Evolutionary conservation across 1,139 yeast genomes (phyloP), one percentile per base, ranked within the genome.

Genomic region (Maudiozyma humilis): DNA sequence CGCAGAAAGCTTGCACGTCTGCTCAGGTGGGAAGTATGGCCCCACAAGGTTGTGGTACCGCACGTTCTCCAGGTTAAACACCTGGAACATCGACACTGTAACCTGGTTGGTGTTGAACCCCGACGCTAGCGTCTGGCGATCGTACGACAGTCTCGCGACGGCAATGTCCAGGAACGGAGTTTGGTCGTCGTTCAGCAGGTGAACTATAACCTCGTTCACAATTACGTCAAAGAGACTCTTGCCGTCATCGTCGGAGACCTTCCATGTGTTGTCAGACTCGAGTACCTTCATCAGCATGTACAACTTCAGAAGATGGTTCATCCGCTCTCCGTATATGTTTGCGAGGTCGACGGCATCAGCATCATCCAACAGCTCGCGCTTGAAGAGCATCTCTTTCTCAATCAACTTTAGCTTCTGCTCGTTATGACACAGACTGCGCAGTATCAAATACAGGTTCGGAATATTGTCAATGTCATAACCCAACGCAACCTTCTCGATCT

Each of bases 161-260:
- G 83, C 82, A 48, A 88, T 70, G 60, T 84, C 94, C 47, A 86
- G 63, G 54, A 88, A 78, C 15, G 93, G 91, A 34, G 66, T 63
- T 23, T 84, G 66, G 5, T 72, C 61, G 12, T 76, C 78, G 44
- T 76, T 79, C 43, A 87, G 66, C 54, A 88, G 68, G 57, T 85
- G 93, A 69, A 89, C 70, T 42, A 80, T 76, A 27, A 87, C 70
- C 53, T 82, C 84, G 55, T 82, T 89, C 0, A 93, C 78, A 23
- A 78, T 70, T 23, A 87, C 69, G 14, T 75, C 67, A 85, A 91
- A 82, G 14, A 66, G 58, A 43, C 62, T 49, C 20, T 51, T 51
- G 43, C 63, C 58, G 30, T 52, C 59, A 4, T 60, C 54, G 5
- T 51, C 54, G 14, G 53, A 54, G 6, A 12, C 25, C 2, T 56